phyloP scores from a whole-genome alignment of 768 basidiomycete genomes.

The Glaciozyma antarctica region DNA sequence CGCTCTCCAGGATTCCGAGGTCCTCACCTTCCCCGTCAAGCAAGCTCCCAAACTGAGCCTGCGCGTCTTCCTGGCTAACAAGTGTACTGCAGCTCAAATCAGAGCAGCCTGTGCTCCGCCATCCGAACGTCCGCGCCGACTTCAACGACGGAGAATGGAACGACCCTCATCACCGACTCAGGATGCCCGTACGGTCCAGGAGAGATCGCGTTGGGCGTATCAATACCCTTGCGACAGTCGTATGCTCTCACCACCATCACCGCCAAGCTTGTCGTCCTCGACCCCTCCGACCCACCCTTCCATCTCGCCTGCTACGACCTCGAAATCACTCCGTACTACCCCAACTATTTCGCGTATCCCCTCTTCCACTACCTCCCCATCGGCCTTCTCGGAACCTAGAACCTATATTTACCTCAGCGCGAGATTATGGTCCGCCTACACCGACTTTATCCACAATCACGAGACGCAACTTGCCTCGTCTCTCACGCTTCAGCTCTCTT shows the following conservation, averaged over 20 bases:
- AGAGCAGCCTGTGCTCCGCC: slow-evolving; percentile 65
- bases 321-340: slow-evolving; percentile 55
- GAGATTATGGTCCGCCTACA: slow-evolving; percentile 75
- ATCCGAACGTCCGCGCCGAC: slow-evolving; percentile 46
- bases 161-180: slow-evolving; percentile 42
- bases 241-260: slow-evolving; percentile 72
- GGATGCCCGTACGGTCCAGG: slow-evolving; percentile 69
- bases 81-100: slow-evolving; percentile 43
- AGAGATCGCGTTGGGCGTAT: slow-evolving; percentile 66
- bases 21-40: slow-evolving; percentile 67
- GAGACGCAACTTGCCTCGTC: slow-evolving; percentile 50
- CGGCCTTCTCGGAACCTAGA: slow-evolving; percentile 57
- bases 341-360: slow-evolving; percentile 42
- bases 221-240: slow-evolving; percentile 52
- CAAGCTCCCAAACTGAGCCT: no score
- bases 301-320: slow-evolving; percentile 78
- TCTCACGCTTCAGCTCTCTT: slow-evolving; percentile 28
- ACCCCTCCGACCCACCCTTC: slow-evolving; percentile 56
- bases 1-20: slow-evolving; percentile 44
- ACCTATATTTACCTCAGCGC: slow-evolving; percentile 71
- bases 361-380: slow-evolving; percentile 46
- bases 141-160: slow-evolving; percentile 38
- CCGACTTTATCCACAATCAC: slow-evolving; percentile 55
- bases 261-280: slow-evolving; percentile 78
- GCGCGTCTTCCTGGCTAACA: no score